Base-by-base conservation (phyloP, 768 basidiomycete species). In the Phanerochaete carnosa region DNA sequence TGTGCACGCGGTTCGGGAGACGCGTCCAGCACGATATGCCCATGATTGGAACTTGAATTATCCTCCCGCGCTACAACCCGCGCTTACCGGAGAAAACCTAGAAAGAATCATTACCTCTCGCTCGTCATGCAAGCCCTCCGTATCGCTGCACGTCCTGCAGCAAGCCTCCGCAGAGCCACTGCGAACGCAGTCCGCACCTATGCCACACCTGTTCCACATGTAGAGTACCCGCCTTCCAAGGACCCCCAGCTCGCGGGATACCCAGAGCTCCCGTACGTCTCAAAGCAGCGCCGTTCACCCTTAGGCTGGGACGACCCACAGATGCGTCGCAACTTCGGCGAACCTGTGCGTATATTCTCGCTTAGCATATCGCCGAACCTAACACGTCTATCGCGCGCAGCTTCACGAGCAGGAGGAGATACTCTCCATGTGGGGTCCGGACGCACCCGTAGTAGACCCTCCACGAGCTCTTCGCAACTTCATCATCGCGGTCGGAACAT, bases 361-460 rank as follows among this genome's bases (percentile, higher is more conserved):
- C 37, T 52, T 37, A 26, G 64, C 11, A 35, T 19, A 62, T 55
- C 59, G 64, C 45, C 29, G 39, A 39, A 23, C 9, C 28, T 49
- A 67, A 58, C 53, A 58, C 43, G 62, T 32, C 39, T 32, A 26
- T 39, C 30, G 47, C 16, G 16, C n/a, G 22, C 67, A 94, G 92
- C 73, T 92, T 32, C 92, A 90, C 61, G 90, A 92, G 72, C 79
- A 84, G 68, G 90, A 93, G 55, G 92, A 94, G 67, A 76, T 90
- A 25, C 73, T 88, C 58, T 91, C 89, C 37, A 91, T 94, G 89
- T 94, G 90, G 90, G 90, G 91, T 26, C 91, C 91, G 23, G 92
- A 94, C 68, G 76, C 84, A 29, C 82, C 92, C 43, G 79, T 80
- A 23, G 75, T 90, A 13, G 74, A 79, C 13, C 86, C 89, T 26